These are phyloP conservation scores for Erucastrum elatum DNA, from an alignment of 345 rosid genomes.

Conservation along the genomic window DNA sequence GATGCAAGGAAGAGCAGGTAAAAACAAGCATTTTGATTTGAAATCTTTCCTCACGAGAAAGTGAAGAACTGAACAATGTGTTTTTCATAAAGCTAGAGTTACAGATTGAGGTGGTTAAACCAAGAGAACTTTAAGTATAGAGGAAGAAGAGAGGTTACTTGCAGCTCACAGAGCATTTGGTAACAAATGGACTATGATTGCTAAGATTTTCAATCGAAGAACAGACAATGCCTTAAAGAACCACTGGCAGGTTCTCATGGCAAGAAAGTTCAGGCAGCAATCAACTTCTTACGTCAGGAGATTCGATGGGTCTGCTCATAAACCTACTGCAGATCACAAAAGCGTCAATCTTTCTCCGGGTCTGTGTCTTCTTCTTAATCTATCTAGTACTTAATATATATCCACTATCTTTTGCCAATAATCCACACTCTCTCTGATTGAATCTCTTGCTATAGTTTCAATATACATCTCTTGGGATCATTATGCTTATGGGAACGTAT, in stretches of 20 bases:
- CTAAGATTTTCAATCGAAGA: conserved; percentile 61
- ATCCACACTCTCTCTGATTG: too few species aligned
- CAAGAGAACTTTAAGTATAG: conserved; percentile 68
- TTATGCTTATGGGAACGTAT: too few species aligned
- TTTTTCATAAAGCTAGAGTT: conserved; percentile 62
- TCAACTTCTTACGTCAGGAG: conserved; percentile 24
- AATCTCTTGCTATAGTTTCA: too few species aligned
- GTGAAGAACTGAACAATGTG: background rate
- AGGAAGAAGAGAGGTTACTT: conserved; percentile 68
- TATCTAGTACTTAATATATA: background rate
- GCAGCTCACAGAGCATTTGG: conserved; percentile 64
- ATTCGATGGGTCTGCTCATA: conserved; percentile 29
- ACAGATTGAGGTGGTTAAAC: conserved; percentile 91
- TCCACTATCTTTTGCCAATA: background rate
- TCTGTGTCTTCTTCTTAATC: conserved; percentile 20
- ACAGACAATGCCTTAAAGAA: conserved; percentile 67
- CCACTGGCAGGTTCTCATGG: conserved; percentile 73
- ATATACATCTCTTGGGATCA: too few species aligned
- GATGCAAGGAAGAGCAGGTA: conserved; percentile 90
- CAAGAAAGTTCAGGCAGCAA: conserved; percentile 47
- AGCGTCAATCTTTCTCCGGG: conserved; percentile 26
- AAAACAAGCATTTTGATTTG: background rate
- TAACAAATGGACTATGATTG: conserved; percentile 65
- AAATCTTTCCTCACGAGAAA: background rate
- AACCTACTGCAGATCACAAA: conserved; percentile 23